Base-by-base conservation (phyloP, 2,329 filamentous ascomycete genomes). In the Sclerotiophoma versabilis region DNA sequence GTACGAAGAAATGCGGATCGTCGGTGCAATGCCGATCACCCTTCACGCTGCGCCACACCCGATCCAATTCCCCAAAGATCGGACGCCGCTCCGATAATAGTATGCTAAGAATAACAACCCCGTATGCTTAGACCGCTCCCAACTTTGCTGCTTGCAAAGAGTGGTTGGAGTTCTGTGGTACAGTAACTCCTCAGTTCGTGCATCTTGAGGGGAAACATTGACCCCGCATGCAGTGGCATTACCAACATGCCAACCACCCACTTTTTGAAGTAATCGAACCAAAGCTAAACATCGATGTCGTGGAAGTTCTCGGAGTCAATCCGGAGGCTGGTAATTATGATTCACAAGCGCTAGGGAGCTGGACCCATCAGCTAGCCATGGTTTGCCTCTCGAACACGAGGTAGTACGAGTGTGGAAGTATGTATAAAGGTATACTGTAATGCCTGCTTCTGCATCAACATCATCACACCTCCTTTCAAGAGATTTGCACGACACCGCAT, bases 341-440 rank as follows among this genome's bases (percentile, higher is more conserved):
- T 20, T 26, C 27, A 53, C 43, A 23, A 42, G 43, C 36, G 49
- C 49, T 9, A 42, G 38, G n/a, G 3, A 26, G 44, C 44, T 44
- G 50, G 44, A 39, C 11, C 44, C 32, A 42, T 39, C 37, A 47
- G 33, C 34, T 34, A 49, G 39, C 45, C 45, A 49, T 39, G n/a
- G 7, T 26, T 19, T 25, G 34, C 45, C 47, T 30, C 45, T 41
- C 12, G 11, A 26, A 45, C 29, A 29, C 23, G 34, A 46, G 33
- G 22, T 45, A 39, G 26, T 23, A 37, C 39, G 29, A 45, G n/a
- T 19, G 7, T 49, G 4, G n/a, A 34, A 32, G 10, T 32, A 14
- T 11, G 27, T 54, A 54, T 54, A 54, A 54, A 44, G 25, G 27
- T 20, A n/a, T 11, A 25, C 25, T 9, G 4, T 22, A 8, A 32